These are phyloP conservation scores for Neostapfia colusana DNA, from an alignment of 176 grass and related monocot species.

Conservation along the genomic window DNA sequence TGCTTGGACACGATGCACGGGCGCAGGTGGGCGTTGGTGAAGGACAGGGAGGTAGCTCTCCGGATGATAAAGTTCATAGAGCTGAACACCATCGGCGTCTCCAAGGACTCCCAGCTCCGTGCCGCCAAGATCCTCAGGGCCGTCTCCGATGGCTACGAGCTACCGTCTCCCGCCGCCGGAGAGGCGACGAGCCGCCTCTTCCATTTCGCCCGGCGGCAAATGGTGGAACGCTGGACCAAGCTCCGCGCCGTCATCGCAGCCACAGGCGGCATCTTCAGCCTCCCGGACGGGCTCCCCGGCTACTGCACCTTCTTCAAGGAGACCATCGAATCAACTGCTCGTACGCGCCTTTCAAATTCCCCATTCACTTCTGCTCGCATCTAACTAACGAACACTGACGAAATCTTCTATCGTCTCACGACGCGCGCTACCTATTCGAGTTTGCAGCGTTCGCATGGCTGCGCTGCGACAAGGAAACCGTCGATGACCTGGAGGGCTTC, in stretches of 20 bases:
- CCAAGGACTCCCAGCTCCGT: constrained; percentile 84
- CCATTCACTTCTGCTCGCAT: too few species aligned
- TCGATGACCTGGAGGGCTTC: constrained; percentile 39
- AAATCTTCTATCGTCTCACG: too few species aligned
- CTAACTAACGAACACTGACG: too few species aligned
- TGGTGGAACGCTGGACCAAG: constrained; percentile 41
- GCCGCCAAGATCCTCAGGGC: constrained; percentile 61
- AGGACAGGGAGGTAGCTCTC: constrained; percentile 49
- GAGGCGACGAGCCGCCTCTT: constrained; percentile 27
- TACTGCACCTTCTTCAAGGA: constrained; percentile 50
- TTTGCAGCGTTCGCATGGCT: constrained; percentile 77
- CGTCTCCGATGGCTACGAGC: constrained; percentile 52
- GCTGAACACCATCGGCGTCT: constrained; percentile 78
- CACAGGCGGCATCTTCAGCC: constrained; percentile 49
- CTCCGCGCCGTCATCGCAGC: constrained; percentile 37
- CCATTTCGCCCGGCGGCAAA: constrained; percentile 41
- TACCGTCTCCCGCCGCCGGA: not conserved
- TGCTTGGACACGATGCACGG: not conserved
- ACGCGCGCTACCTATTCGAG: too few species aligned
- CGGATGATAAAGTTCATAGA: constrained; percentile 69
- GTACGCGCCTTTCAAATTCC: not conserved
- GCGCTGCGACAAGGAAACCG: constrained; percentile 43
- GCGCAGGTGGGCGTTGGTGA: constrained; percentile 78
- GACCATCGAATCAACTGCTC: constrained; percentile 13
- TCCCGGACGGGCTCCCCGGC: constrained; percentile 27